Evolutionary conservation across 352 stramenopile species (phyloP).

Genomic region (Phytophthora citrophthora): DNA sequence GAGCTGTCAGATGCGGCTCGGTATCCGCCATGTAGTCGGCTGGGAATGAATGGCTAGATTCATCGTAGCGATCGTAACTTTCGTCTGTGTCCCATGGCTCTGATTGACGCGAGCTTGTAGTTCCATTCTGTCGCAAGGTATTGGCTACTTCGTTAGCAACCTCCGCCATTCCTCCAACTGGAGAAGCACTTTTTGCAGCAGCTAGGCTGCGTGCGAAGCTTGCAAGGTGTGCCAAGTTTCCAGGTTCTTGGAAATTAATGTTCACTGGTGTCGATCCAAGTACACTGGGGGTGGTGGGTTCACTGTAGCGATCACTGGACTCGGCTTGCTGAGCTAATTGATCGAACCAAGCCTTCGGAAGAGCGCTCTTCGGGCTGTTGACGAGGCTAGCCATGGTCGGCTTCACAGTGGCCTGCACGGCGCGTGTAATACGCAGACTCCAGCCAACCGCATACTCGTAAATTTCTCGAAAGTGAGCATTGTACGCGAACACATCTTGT

Average conservation of each 20-base stretch:
- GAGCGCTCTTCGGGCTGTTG: constrained; percentile 73
- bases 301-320: constrained; percentile 52
- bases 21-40: constrained; percentile 49
- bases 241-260: constrained; percentile 63
- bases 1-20: constrained; percentile 19
- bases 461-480: constrained; percentile 83
- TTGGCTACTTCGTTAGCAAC: constrained; percentile 84
- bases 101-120: constrained; percentile 46
- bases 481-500: constrained; percentile 80
- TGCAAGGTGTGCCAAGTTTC: constrained; percentile 75
- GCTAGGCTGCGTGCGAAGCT: constrained; percentile 72
- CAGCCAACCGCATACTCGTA: constrained; percentile 79
- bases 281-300: constrained; percentile 38
- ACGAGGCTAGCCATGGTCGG: constrained; percentile 65
- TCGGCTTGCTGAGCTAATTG: constrained; percentile 59
- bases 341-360: constrained; percentile 83
- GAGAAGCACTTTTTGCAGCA: constrained; percentile 27
- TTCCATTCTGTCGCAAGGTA: constrained; percentile 55
- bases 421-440: constrained; percentile 79
- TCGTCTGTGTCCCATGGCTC: constrained; percentile 73
- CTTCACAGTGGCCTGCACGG: constrained; percentile 83
- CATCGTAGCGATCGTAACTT: constrained; percentile 64
- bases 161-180: constrained; percentile 36
- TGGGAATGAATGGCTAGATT: constrained; percentile 71
- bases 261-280: constrained; percentile 32